Base-by-base conservation (phyloP, 2,329 filamentous ascomycete species). In the Pseudopithomyces maydicus region DNA sequence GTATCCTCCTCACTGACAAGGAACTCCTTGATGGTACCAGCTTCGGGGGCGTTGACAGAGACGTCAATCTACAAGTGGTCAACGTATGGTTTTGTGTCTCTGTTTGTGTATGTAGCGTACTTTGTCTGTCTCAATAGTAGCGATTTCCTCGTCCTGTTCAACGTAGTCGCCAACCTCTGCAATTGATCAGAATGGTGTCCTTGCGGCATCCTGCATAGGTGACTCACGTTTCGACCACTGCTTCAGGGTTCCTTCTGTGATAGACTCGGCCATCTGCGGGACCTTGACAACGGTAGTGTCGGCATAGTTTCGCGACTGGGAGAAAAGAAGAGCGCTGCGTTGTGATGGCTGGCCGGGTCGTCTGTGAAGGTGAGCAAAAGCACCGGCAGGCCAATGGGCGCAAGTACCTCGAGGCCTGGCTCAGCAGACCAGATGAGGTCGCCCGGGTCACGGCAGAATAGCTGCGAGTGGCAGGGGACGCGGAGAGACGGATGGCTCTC, bases 41-140 rank as follows among this genome's bases (percentile, higher is more conserved):
- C 87, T 69, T 94, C 89, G 7, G 95, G 91, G 15, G 95, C 93
- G 78, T 97, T 98, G 73, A 99, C 93, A 23, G 94, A 89, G 44
- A 99, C 92, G 77, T 99, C 95, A 74, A 98, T 98, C 92, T 95
- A 50, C 29, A 36, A 2, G 33, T 7, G 19, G 52, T 57, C 35
- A 56, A 36, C 17, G 19, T 11, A 33, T 19, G 19, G 32, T 2
- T 19, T n/a, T 32, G 11, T 29, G 3, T 17, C 15, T 42, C 38
- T 19, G 10, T 42, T 38, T 19, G 33, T 12, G 8, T 12, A 39
- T 17, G 51, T 8, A 51, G 47, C 76, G 61, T 81, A 92, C 91
- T 88, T 99, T 99, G 85, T 99, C 95, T 14, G 95, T 99, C 80
- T 99, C 95, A 73, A 99, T 99, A 48, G 94, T 97, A 32, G 95